Evolutionary conservation across 2,329 filamentous ascomycete genomes (phyloP), one percentile per base, ranked within the genome.

Genomic region (Stemphylium beticola): DNA sequence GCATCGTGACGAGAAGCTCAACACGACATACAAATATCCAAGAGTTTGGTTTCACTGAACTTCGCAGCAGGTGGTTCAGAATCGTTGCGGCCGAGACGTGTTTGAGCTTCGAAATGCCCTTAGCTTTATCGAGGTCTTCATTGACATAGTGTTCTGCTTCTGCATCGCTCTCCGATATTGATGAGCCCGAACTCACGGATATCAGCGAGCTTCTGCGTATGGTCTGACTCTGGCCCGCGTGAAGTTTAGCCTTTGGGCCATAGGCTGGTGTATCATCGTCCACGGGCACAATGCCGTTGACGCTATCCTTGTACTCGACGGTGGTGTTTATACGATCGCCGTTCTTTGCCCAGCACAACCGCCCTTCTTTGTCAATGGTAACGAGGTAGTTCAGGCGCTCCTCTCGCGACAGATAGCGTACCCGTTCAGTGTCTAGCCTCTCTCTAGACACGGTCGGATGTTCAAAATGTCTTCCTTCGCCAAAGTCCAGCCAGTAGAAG

Each of bases 401-500:
- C 71, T 96, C 92, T 2, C 88, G 83, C 5, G 87, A 91, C 18
- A 97, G 78, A 71, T 96, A 97, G 15, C 93, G 84, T 1, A 96
- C 90, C 66, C 88, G 86, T 72, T 96, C 91, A 20, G 85, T 82
- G 46, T 95, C 90, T 6, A 96, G 79, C 12, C 86, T 81, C 55
- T 90, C 87, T 32, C 93, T 82, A 1, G 91, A 87, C 60, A 92
- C 92, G 0, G 85, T 82, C 3, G 86, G 83, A 11, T 93, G 78
- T 59, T 93, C 88, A 38, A 95, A 71, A 34, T 83, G 74, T 62
- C 80, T 86, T 0, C 93, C 93, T 43, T 88, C 87, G 4, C 93
- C 93, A 54, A 89, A 82, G 71, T 97, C 93, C 1, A 96, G 81
- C 92, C 93, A 96, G 76, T 92, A 93, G 74, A 96, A 96, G 81